Percentiles rank a stretch among this genome's conserved stretches.
Conservation (phyloP, 2,329 filamentous ascomycete genomes). For the Leptographium wingfieldii region DNA sequence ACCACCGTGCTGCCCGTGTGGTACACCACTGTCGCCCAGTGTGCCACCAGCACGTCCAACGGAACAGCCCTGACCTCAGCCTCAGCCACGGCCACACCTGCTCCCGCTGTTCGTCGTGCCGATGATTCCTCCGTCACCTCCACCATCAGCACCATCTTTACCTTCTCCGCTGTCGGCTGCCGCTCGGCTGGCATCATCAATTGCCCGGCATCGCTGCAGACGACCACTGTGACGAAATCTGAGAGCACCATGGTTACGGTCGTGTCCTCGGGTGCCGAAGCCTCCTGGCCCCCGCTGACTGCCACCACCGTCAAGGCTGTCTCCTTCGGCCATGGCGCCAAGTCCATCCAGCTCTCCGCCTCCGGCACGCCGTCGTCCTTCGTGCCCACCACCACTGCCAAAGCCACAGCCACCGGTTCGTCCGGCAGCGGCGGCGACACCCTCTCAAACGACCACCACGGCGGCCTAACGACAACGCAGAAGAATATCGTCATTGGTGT, state of each 20-base stretch:
- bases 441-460: background rate
- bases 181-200: constrained; percentile 26
- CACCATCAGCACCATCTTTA: constrained; percentile 13
- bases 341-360: constrained; percentile 13
- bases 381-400: constrained; percentile 17
- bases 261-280: constrained; percentile 23
- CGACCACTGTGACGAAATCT: constrained; percentile 21
- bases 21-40: constrained; percentile 33
- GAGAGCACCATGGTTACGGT: constrained; percentile 25
- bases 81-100: constrained; percentile 5
- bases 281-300: constrained; percentile 27
- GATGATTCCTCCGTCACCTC: background rate
- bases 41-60: constrained; percentile 6
- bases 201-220: constrained; percentile 38
- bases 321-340: constrained; percentile 7
- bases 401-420: constrained; percentile 17
- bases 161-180: constrained; percentile 33
- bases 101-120: background rate
- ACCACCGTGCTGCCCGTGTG: constrained; percentile 36
- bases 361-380: constrained; percentile 33
- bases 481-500: constrained; percentile 7
- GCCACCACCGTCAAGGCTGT: constrained; percentile 21
- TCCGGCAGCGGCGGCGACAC: constrained; percentile 1
- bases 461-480: background rate
- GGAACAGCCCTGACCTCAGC: constrained; percentile 29